Percentiles rank a stretch among this genome's conserved stretches.
Evolutionary conservation across 805 yeast genomes (phyloP).

Genomic region (Maudiozyma serrabonitensis): DNA sequence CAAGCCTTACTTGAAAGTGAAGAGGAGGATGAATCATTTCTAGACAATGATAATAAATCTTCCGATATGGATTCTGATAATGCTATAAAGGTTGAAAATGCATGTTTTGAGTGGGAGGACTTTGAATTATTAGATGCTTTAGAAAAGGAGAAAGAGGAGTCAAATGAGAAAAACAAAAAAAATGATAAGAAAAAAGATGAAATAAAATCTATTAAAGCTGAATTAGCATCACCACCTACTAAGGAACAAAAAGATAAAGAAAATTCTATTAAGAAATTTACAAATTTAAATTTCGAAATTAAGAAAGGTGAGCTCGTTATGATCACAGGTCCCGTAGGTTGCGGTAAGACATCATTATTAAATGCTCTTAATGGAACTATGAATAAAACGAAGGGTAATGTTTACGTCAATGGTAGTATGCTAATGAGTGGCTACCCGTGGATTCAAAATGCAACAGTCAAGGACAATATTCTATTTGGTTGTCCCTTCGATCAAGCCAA

Average conservation of each 20-base stretch:
- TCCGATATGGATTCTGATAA: neutral
- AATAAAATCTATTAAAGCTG: neutral
- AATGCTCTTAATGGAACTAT: slow-evolving; percentile 66
- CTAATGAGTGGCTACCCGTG: slow-evolving; percentile 61
- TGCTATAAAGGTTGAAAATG: slow-evolving; percentile 45
- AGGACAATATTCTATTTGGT: slow-evolving; percentile 69
- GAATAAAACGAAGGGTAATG: slow-evolving; percentile 43
- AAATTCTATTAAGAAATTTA: slow-evolving; percentile 32
- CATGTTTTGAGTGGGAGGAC: slow-evolving; percentile 59
- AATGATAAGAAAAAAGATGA: slow-evolving; percentile 2
- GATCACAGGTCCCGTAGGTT: slow-evolving; percentile 61
- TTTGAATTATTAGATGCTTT: slow-evolving; percentile 29
- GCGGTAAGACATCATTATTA: slow-evolving; percentile 70
- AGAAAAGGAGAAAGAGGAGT: slow-evolving; percentile 23
- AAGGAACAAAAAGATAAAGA: slow-evolving; percentile 4
- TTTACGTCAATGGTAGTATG: slow-evolving; percentile 44
- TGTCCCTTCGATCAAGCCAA: slow-evolving; percentile 37
- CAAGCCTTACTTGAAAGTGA: slow-evolving; percentile 42
- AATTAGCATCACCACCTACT: neutral
- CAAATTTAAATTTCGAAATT: slow-evolving; percentile 43
- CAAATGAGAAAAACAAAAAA: slow-evolving; percentile 11
- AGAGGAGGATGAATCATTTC: slow-evolving; percentile 21
- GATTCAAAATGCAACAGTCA: slow-evolving; percentile 74
- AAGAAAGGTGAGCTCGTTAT: slow-evolving; percentile 58
- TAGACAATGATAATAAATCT: slow-evolving; percentile 11